A percentile compares a stretch with the other conserved stretches of the same genome.
Conservation (phyloP, 768 basidiomycete genomes). For the Pulveroboletus ravenelii region DNA sequence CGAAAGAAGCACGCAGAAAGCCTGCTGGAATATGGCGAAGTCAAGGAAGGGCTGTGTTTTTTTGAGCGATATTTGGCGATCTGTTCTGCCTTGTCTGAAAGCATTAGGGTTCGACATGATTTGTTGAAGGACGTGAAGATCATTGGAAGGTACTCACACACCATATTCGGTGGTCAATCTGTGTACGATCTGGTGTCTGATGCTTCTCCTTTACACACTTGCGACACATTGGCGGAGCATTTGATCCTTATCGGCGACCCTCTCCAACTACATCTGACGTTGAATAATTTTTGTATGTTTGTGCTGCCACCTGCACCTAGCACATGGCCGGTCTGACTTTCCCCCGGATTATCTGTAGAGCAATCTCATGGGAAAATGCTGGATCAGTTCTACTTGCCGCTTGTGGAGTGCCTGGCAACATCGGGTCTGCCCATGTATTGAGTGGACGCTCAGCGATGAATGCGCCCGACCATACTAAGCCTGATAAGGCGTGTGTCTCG, state of each 20-base stretch:
- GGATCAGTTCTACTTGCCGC: constrained; percentile 65
- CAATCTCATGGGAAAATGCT: constrained; percentile 48
- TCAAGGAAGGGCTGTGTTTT: constrained; percentile 50
- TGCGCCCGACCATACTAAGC: constrained; percentile 66
- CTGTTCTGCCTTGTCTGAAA: neutral
- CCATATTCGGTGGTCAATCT: constrained; percentile 56
- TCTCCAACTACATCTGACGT: constrained; percentile 62
- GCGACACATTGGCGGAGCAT: constrained; percentile 56
- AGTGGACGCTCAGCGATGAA: constrained; percentile 68
- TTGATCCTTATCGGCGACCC: constrained; percentile 81
- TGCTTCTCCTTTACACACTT: constrained; percentile 31
- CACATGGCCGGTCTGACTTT: neutral
- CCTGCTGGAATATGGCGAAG: constrained; percentile 32
- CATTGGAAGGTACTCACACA: constrained; percentile 51
- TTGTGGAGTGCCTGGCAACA: constrained; percentile 68
- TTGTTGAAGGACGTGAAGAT: constrained; percentile 54
- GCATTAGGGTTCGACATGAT: constrained; percentile 46
- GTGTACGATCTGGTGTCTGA: neutral
- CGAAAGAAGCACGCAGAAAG: constrained; percentile 41
- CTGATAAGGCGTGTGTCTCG: constrained; percentile 29
- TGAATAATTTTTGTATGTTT: constrained; percentile 56
- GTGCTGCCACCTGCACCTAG: neutral
- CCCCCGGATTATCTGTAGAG: constrained; percentile 58
- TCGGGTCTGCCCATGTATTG: constrained; percentile 61
- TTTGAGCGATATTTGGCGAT: too few species aligned